Evolutionary conservation across 2,329 filamentous ascomycete genomes (phyloP), one percentile per base, ranked within the genome.

Genomic region (Pseudocercospora fijiensis): DNA sequence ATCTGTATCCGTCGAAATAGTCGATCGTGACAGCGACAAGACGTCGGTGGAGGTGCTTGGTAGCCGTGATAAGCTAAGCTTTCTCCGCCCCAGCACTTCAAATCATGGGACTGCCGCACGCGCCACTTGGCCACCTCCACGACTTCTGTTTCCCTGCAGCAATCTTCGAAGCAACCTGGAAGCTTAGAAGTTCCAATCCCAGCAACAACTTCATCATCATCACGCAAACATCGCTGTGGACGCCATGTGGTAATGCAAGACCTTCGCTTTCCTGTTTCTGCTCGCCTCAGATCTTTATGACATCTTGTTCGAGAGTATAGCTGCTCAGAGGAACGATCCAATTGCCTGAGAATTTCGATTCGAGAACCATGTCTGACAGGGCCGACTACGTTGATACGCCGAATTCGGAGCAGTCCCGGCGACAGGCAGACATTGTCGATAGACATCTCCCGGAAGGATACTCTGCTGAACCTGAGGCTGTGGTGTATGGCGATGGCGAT

Each of bases 381-480:
- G 28, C 60, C 60, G 63, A 65, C 60, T 62, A 41, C 41, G 57
- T 65, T 22, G 67, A 67, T 30, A 67, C 68, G 22, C 68, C 68
- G 49, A 58, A 58, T 16, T 69, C 67, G 20, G 63, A 66, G 30
- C 67, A 66, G 53, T 67, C 64, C 24, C 56, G 53, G 27, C 60
- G 71, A n/a, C 71, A 76, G 57, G 74, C 73, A 45, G 65, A 63
- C 6, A 75, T 76, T 45, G 70, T 76, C 18, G 73, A 75, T 63
- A 62, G 71, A 58, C 72, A 75, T 68, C 68, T 76, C 1, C 74
- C 74, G 16, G 73, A 76, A 37, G 74, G 74, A 43, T 76, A 75
- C 64, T 70, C 71, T 27, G 74, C 74, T 9, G 71, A 71, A 16
- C 70, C 72, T 6, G 73, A 75, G 24, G 71, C 67, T 1, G 56